phyloP scores from a whole-genome alignment of 2,329 filamentous ascomycete species.

The Cryphonectria naterciae region DNA sequence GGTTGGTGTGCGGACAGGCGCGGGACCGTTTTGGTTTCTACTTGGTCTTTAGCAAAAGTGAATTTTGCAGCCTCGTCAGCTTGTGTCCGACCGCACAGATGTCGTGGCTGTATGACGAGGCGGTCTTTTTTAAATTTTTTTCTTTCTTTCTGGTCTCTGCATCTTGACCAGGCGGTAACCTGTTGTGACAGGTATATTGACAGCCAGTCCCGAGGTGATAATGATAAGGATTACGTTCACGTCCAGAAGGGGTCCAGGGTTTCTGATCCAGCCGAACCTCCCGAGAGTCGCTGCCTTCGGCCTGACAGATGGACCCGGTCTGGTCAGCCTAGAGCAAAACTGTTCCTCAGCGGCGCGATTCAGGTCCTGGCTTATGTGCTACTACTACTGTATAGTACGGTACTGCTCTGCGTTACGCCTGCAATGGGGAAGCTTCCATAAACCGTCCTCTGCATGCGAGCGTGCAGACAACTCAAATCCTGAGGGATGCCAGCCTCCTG shows the following conservation, averaged over 20 bases:
- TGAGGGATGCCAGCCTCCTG: constrained; percentile 3
- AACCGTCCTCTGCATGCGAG: background rate
- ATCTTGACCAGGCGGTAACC: background rate
- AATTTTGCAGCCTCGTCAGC: background rate
- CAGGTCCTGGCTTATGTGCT: background rate
- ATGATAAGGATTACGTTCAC: background rate
- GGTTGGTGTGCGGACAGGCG: background rate
- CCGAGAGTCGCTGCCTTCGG: background rate
- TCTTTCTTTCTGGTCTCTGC: too few species aligned
- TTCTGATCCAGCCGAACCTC: background rate
- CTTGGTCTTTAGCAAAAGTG: background rate
- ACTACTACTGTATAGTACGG: background rate
- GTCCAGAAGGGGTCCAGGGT: background rate
- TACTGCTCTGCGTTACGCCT: background rate
- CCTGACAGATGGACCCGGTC: background rate
- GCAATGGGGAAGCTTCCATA: background rate
- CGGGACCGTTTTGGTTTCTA: background rate
- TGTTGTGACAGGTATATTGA: background rate
- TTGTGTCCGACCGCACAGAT: background rate
- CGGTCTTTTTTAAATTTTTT: background rate
- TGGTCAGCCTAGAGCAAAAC: background rate
- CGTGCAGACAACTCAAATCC: background rate
- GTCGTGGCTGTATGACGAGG: background rate
- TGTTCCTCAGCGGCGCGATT: background rate
- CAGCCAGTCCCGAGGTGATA: background rate